Base-by-base conservation (phyloP, 2,329 filamentous ascomycete genomes). In the Hymenoscyphus albidus region DNA sequence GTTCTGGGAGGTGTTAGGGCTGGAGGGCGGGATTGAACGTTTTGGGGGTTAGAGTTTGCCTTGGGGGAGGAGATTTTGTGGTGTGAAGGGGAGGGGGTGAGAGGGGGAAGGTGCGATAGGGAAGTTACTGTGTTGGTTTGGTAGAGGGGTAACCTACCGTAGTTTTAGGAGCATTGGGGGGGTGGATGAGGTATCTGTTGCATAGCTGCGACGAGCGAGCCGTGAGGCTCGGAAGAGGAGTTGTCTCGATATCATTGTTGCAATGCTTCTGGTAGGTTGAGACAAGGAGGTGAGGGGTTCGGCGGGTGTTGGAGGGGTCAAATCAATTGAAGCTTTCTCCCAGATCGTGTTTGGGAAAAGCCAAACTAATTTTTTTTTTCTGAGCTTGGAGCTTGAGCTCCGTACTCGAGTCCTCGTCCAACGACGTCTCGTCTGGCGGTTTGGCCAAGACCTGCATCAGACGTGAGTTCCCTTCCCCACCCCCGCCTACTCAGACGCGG, bases 131-230 rank as follows among this genome's bases (percentile, higher is more conserved):
- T 32, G 38, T 27, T 27, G 32, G 18, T 32, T 5, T 5, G 2
- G 32, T 38, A 38, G 51, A 32, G 42, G n/a, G 40, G 39, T n/a
- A 32, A 56, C 66, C 42, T 71, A 74, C 76, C 76, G 73, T 56
- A 78, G 75, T 67, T 76, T 77, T 1, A 73, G 63, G 22, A 78
- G 71, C 65, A 78, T 68, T 18, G 76, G 75, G 38, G 75, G 74
- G 55, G 71, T 62, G 38, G 71, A 73, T 32, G 63, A 62, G 2
- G 71, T 68, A 22, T 62, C 63, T 27, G 68, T 74, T 18, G 72
- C 68, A 68, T 74, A 73, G 63, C 64, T 71, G 58, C 71, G 70
- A 56, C 56, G 27, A 2, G 27, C 35, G 16, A 65, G 62, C 67
- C 68, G 64, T 32, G 68, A 71, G 58, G 70, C 70, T 59, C 70